Conservation (phyloP, 2,329 filamentous ascomycete species). For the Penicillium occitanis region DNA sequence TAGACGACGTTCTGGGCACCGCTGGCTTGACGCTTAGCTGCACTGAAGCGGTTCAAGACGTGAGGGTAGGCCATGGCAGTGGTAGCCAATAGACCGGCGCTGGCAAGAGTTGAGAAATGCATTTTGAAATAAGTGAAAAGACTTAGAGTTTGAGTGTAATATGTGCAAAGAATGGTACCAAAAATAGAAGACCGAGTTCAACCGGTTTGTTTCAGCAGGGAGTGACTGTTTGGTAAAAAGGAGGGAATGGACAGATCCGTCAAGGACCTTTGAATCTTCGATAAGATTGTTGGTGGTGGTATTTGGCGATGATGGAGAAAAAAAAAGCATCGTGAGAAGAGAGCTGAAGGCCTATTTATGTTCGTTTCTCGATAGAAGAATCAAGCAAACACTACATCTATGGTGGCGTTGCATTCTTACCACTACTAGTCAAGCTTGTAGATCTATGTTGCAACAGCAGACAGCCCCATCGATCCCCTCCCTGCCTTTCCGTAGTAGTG, state of each 20-base stretch:
- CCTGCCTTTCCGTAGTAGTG: neutral
- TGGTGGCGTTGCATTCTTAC: conserved; percentile 13
- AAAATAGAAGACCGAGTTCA: conserved; percentile 12
- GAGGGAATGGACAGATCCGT: conserved; percentile 22
- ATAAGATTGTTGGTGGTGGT: conserved; percentile 10
- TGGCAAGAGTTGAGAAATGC: conserved; percentile 19
- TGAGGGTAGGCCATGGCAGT: conserved; percentile 18
- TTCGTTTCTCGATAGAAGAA: neutral
- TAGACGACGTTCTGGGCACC: conserved; percentile 19
- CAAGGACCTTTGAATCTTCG: conserved; percentile 17
- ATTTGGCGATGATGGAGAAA: conserved; percentile 12
- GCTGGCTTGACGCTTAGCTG: conserved; percentile 6
- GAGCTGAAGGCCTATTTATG: conserved; percentile 15
- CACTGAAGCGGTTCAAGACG: conserved; percentile 8
- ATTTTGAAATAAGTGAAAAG: conserved; percentile 4
- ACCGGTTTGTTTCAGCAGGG: conserved; percentile 16
- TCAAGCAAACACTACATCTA: neutral
- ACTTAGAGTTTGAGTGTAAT: neutral
- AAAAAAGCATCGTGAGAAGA: neutral
- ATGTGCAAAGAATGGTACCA: conserved; percentile 6
- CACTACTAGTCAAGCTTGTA: conserved; percentile 1
- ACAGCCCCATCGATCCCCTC: neutral
- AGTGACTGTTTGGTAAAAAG: conserved; percentile 8
- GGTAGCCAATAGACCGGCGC: conserved; percentile 15
- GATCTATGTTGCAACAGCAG: conserved; percentile 1